Evolutionary conservation across 495 filamentous ascomycete genomes (phyloP).

Genomic region (Aspergillus saccharolyticus): DNA sequence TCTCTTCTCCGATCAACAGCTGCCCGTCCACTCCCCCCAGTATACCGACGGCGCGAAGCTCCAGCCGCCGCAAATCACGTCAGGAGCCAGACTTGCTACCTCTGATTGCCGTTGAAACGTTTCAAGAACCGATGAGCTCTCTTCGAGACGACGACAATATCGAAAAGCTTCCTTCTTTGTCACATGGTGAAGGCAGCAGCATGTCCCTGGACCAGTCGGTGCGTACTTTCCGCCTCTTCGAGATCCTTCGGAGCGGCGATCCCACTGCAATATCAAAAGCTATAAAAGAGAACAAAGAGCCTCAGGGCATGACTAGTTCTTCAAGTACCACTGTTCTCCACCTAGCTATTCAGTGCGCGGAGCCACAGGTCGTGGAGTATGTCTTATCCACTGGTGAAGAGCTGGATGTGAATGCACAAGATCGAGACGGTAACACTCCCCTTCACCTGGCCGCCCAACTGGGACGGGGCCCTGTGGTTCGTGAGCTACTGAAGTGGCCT

Average conservation of each 20-base stretch:
- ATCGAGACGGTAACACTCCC: constrained; percentile 89
- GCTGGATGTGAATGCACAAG: constrained; percentile 82
- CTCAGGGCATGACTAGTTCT: constrained; percentile 41
- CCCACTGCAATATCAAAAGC: constrained; percentile 85
- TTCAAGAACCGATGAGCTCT: constrained; percentile 25
- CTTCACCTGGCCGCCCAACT: constrained; percentile 84
- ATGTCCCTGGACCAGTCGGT: constrained; percentile 89
- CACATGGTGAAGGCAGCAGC: constrained; percentile 27
- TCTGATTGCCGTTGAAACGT: constrained; percentile 21
- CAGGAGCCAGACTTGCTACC: constrained; percentile 24
- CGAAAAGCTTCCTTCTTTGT: constrained; percentile 29
- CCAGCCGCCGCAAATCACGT: constrained; percentile 27
- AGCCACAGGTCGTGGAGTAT: constrained; percentile 92
- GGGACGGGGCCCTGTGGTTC: constrained; percentile 71
- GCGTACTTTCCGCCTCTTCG: constrained; percentile 87
- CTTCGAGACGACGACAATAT: constrained; percentile 28
- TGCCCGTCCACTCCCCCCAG: constrained; percentile 14
- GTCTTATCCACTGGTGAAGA: constrained; percentile 65
- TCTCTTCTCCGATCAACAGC: constrained; percentile 26
- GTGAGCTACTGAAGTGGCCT: constrained; percentile 69
- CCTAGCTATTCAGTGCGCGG: constrained; percentile 94
- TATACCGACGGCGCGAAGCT: constrained; percentile 28
- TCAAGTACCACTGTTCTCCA: constrained; percentile 87
- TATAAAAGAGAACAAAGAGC: constrained; percentile 63
- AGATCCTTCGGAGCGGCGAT: constrained; percentile 84